These are phyloP conservation scores for Aquilaria malaccensis DNA, from an alignment of 345 rosid genomes.

Conservation along the genomic window DNA sequence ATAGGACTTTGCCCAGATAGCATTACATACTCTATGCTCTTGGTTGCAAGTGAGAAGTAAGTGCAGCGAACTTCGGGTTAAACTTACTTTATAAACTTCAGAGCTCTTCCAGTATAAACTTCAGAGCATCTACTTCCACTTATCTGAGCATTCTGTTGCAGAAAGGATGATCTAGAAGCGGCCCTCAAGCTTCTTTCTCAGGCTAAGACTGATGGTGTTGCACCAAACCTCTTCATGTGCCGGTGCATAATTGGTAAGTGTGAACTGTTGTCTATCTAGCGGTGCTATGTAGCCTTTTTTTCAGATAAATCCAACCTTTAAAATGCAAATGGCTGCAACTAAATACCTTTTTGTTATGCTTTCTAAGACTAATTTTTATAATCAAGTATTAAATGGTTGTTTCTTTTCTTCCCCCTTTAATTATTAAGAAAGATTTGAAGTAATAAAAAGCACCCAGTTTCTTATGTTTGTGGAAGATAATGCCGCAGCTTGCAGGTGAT, in stretches of 20 bases:
- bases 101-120: neutral
- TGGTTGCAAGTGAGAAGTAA: slow-evolving; percentile 83
- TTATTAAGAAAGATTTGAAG: no score
- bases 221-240: slow-evolving; percentile 59
- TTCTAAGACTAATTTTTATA: no score
- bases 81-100: neutral
- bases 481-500: no score
- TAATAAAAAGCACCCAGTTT: no score
- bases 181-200: slow-evolving; percentile 58
- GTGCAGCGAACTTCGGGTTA: slow-evolving; percentile 8
- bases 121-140: neutral
- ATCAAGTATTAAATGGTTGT: no score
- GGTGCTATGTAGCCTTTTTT: neutral
- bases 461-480: no score
- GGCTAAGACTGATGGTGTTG: slow-evolving; percentile 63
- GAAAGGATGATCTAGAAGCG: slow-evolving; percentile 74
- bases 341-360: neutral
- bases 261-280: neutral
- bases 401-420: no score
- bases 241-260: slow-evolving; percentile 70
- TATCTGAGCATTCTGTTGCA: slow-evolving; percentile 26
- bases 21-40: slow-evolving; percentile 76
- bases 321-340: no score
- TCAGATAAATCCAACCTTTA: no score
- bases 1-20: slow-evolving; percentile 55